A percentile compares a stretch with the other conserved stretches of the same genome.
phyloP scores from a whole-genome alignment of 176 grass and related monocot species.

The Elymus sibiricus region DNA sequence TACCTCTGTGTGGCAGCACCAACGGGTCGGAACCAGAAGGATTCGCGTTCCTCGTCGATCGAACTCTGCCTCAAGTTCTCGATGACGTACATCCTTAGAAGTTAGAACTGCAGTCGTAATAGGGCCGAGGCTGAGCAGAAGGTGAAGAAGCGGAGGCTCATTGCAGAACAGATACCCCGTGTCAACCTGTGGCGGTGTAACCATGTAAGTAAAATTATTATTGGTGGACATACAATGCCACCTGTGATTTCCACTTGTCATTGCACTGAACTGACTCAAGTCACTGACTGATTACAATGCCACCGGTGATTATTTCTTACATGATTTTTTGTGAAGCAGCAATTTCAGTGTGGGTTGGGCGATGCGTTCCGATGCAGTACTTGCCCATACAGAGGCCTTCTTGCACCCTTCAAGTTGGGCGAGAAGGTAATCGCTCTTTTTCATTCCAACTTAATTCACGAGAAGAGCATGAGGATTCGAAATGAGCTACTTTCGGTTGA shows the following conservation, averaged over 20 bases:
- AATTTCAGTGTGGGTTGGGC: conserved; percentile 78
- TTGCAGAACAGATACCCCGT: conserved; percentile 75
- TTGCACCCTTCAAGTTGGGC: conserved; percentile 74
- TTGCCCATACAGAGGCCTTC: conserved; percentile 86
- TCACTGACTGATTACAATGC: background rate
- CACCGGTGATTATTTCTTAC: no score
- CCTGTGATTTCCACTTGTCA: no score
- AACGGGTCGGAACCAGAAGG: no score
- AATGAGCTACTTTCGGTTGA: background rate
- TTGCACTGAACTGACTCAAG: background rate
- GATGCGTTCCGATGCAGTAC: conserved; percentile 79
- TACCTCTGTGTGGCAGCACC: no score
- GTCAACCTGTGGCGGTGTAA: conserved; percentile 78
- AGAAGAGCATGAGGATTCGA: background rate
- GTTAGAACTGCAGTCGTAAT: conserved; percentile 71
- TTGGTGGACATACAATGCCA: background rate
- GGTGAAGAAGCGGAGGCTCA: conserved; percentile 71
- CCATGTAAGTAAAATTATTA: conserved; percentile 42
- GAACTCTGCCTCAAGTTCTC: no score
- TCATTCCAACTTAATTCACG: background rate
- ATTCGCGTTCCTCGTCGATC: no score
- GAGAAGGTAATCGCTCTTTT: conserved; percentile 54
- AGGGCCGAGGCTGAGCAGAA: conserved; percentile 69
- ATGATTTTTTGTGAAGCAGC: background rate
- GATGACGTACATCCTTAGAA: no score